Base-by-base conservation (phyloP, 768 basidiomycete genomes). In the Lactarius evosmus region DNA sequence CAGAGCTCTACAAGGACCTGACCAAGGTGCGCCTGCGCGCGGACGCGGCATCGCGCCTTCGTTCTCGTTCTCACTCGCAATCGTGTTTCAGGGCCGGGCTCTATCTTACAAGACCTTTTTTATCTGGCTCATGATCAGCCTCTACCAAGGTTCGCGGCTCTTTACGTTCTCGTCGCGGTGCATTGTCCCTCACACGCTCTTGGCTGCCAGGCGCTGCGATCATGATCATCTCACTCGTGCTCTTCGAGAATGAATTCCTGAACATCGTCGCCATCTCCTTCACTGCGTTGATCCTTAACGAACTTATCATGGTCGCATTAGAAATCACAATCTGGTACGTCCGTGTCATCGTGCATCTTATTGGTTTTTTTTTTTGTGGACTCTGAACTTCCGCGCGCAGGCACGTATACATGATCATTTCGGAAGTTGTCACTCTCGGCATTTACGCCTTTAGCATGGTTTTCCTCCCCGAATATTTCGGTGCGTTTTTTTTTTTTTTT, bases 251-350 rank as follows among this genome's bases (percentile, higher is more conserved):
- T 58, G 95, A 99, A 71, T 98, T 98, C 75, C 75, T 98, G 69
- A 97, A 98, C 73, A 98, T 99, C 65, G 97, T 99, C 33, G 89
- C 96, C 22, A 99, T 98, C 69, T 98, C 97, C 0, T 99, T 97
- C 74, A 97, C 95, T 1, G 93, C 97, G 0, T 80, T 98, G 61
- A 85, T 99, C 67, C 79, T 98, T 32, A 99, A 99, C 73, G 97
- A 98, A 73, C 85, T 99, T 56, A 94, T 98, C 76, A 99, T 98
- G 97, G 97, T 98, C 52, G 95, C 95, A 2, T 75, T 98, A 69
- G 95, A 98, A 76, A 95, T 98, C 63, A 98, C 95, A 3, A 98
- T 93, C 66, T 99, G 96, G 96, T 93, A 25, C 36, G 19, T 50
- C 25, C 4, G 4, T 25, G 6, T 12, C 29, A 22, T 1, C 19